These are phyloP conservation scores for Pseudodiploospora longispora DNA, from an alignment of 2,329 filamentous ascomycete species.

Conservation along the genomic window DNA sequence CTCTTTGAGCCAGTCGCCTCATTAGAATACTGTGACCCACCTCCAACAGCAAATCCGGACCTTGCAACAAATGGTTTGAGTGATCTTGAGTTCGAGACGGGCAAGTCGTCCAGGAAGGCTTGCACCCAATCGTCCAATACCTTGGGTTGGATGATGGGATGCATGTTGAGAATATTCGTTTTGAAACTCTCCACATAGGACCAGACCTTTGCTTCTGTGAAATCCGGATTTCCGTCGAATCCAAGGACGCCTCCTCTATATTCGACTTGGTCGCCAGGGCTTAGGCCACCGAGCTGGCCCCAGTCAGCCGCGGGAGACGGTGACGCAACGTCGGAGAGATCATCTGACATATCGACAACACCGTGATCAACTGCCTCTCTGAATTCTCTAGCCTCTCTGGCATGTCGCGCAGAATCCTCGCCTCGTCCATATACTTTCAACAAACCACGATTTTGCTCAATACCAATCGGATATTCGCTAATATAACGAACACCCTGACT, in stretches of 20 bases:
- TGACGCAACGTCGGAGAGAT: conserved; percentile 45
- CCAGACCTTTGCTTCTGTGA: conserved; percentile 42
- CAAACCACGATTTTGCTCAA: conserved; percentile 66
- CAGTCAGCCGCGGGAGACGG: conserved; percentile 48
- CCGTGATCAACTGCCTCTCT: conserved; percentile 32
- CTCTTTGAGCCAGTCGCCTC: conserved; percentile 38
- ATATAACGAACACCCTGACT: conserved; percentile 45
- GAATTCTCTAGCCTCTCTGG: conserved; percentile 28
- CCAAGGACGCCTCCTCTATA: conserved; percentile 29
- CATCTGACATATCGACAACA: conserved; percentile 35
- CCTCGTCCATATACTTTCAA: conserved; percentile 72
- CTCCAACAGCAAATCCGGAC: conserved; percentile 24
- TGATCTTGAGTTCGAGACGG: conserved; percentile 20
- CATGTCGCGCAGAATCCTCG: conserved; percentile 54
- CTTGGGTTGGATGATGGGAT: conserved; percentile 50
- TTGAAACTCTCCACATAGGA: conserved; percentile 50
- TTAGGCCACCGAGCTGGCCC: conserved; percentile 49
- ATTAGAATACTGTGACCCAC: conserved; percentile 15
- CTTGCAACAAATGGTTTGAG: conserved; percentile 18
- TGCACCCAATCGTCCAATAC: conserved; percentile 45
- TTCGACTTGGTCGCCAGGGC: conserved; percentile 33
- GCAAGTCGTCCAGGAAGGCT: conserved; percentile 42
- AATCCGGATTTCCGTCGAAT: conserved; percentile 45
- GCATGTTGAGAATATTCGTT: conserved; percentile 56
- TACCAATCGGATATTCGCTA: conserved; percentile 66